phyloP scores from a whole-genome alignment of 208 protist species.

The Leishmania arabica region DNA sequence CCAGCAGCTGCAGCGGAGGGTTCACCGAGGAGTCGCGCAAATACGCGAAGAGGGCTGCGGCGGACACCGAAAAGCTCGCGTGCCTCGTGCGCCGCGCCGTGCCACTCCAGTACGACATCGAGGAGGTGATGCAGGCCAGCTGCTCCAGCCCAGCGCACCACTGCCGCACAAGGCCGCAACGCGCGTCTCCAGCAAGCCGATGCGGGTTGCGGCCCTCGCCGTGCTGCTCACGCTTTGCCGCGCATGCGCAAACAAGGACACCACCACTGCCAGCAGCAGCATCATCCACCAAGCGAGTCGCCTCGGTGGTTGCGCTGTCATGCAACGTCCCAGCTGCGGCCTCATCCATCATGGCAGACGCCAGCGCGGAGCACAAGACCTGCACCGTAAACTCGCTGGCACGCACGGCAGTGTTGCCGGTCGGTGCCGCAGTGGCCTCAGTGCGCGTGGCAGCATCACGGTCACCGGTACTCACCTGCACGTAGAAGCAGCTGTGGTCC shows the following conservation, averaged over 20 bases:
- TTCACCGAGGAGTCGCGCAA: slow-evolving; percentile 12
- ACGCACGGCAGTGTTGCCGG: not conserved
- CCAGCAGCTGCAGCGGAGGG: slow-evolving; percentile 1
- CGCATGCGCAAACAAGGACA: not conserved
- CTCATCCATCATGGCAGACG: not conserved
- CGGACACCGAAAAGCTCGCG: not conserved
- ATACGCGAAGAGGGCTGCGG: slow-evolving; percentile 7
- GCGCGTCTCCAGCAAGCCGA: not conserved
- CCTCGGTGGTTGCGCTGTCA: not conserved
- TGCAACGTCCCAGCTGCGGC: not conserved
- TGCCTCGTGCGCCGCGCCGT: not conserved
- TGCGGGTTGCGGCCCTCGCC: not conserved
- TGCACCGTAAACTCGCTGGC: not conserved
- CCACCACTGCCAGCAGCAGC: not conserved
- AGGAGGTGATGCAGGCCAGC: slow-evolving; percentile 1
- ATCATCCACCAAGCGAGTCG: not conserved
- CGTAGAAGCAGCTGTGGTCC: slow-evolving; percentile 9
- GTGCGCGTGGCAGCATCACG: not conserved
- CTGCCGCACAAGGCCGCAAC: not conserved
- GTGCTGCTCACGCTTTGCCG: not conserved
- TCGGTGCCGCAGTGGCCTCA: not conserved
- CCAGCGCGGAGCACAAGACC: slow-evolving; percentile 2
- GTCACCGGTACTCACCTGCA: not conserved
- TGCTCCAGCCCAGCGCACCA: slow-evolving; percentile 24
- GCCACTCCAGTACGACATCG: not conserved